Base-by-base conservation (phyloP, 306 rosid species). In the Boehmeria nivea region DNA sequence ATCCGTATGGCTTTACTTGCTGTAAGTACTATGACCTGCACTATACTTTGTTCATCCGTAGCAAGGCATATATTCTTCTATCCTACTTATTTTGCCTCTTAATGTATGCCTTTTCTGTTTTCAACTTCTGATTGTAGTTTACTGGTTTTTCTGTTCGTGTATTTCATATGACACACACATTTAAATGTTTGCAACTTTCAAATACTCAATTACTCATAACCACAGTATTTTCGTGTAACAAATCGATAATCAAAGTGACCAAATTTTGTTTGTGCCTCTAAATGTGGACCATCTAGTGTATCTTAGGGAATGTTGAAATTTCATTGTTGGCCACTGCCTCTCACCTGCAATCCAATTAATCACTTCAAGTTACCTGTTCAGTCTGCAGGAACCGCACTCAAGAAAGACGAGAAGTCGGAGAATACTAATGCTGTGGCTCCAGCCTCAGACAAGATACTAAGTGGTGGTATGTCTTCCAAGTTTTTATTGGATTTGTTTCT, bases 1-100 rank as follows among this genome's bases (percentile, higher is more conserved):
- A 84, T 91, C 43, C 85, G 96, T 28, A 87, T 91, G 99, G 82
- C 99, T 50, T 85, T 91, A 73, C 75, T 91, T 74, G 99, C 99
- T 62, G 96, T 91, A 76, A 87, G 99, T 83, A 64, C 61, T 61
- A 43, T 54, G 51, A 57, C 56, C 42, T n/a, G 20, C 33, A 18
- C 55, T 42, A 51, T 11, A 23, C 26, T 46, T 24, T 16, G 22
- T 43, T 26, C 36, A 31, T 31, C 36, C 8, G 36, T 31, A 31
- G 5, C 36, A 31, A 40, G 46, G 43, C 59, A 25, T 34, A 51
- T 12, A 13, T 31, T 27, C 31, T 21, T 31, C 8, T 31, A 31
- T 4, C 36, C 36, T 31, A 4, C 36, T 31, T 0, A 31, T 31
- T 31, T 31, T 2, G 36, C 36, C 0, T 1, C 1, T 31, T 31